Conservation (phyloP, 306 rosid genomes). For the Cajanus cajan region DNA sequence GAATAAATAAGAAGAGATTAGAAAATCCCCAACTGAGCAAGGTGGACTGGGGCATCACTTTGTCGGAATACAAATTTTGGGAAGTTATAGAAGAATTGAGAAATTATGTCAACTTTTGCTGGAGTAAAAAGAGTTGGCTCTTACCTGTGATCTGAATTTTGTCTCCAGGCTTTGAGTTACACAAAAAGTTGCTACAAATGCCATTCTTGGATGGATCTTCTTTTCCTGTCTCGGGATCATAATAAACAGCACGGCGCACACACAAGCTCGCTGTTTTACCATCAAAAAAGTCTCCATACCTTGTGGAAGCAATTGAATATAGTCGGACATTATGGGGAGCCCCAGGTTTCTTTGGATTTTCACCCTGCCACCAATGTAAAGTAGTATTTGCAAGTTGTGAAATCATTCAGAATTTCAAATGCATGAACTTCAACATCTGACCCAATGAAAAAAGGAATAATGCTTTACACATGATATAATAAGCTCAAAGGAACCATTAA, state of each 20-base stretch:
- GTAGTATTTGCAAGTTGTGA: conserved; percentile 10
- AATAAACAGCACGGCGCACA: conserved; percentile 93
- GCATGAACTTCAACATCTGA: background rate
- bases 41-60: background rate
- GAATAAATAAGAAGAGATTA: background rate
- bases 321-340: conserved; percentile 82
- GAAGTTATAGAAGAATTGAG: conserved; percentile 2
- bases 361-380: conserved; percentile 65
- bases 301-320: conserved; percentile 91
- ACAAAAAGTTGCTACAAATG: conserved; percentile 87
- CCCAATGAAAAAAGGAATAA: background rate
- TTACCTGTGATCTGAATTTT: conserved; percentile 85
- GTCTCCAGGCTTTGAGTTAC: conserved; percentile 93
- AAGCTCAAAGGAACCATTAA: background rate
- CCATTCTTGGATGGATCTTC: conserved; percentile 91
- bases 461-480: background rate
- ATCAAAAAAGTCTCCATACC: conserved; percentile 91
- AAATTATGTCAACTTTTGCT: conserved; percentile 3
- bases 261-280: conserved; percentile 96
- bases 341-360: conserved; percentile 94
- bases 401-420: background rate
- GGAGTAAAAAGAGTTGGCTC: conserved; percentile 8
- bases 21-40: background rate
- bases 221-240: conserved; percentile 88
- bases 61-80: background rate